Percentiles rank a stretch among this genome's conserved stretches.
Evolutionary conservation across 2,329 filamentous ascomycete genomes (phyloP).

Genomic region (Sclerotinia minor): DNA sequence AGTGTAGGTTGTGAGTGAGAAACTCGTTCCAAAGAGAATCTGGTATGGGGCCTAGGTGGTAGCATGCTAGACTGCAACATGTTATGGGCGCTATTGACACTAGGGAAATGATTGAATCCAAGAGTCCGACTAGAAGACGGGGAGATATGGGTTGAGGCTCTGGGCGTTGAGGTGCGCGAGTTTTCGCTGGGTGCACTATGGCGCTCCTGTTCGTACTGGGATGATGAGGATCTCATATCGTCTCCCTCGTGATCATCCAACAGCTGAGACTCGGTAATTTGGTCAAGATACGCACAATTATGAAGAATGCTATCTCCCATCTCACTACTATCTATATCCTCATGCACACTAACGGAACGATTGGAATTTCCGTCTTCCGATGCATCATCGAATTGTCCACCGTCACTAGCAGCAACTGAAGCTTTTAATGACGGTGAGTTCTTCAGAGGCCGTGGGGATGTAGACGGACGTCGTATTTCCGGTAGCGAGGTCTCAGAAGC

Average conservation of each 20-base stretch:
- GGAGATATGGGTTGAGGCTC: slow-evolving; percentile 48
- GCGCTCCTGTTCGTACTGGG: slow-evolving; percentile 16
- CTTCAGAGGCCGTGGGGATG: not conserved
- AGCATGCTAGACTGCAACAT: slow-evolving; percentile 38
- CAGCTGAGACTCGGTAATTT: slow-evolving; percentile 40
- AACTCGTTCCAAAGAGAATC: slow-evolving; percentile 37
- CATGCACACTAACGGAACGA: slow-evolving; percentile 31
- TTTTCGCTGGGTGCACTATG: not conserved
- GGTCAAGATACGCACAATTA: slow-evolving; percentile 39
- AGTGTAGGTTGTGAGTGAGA: slow-evolving; percentile 39
- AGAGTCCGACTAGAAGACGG: slow-evolving; percentile 36
- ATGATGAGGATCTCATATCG: slow-evolving; percentile 36
- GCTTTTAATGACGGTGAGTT: slow-evolving; percentile 19
- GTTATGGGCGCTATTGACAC: slow-evolving; percentile 10
- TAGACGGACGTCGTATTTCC: slow-evolving; percentile 14
- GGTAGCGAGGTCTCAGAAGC: slow-evolving; percentile 30
- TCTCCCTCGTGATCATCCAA: slow-evolving; percentile 37
- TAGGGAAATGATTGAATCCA: not conserved
- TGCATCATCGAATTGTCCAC: slow-evolving; percentile 42
- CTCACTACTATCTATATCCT: slow-evolving; percentile 29
- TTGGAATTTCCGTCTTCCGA: slow-evolving; percentile 39
- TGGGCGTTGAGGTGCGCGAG: slow-evolving; percentile 48
- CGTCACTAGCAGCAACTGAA: slow-evolving; percentile 37
- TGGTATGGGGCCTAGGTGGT: slow-evolving; percentile 31
- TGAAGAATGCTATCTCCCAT: slow-evolving; percentile 37